phyloP scores from a whole-genome alignment of 495 filamentous ascomycete species.

The Paragyromitra xinjiangensis region DNA sequence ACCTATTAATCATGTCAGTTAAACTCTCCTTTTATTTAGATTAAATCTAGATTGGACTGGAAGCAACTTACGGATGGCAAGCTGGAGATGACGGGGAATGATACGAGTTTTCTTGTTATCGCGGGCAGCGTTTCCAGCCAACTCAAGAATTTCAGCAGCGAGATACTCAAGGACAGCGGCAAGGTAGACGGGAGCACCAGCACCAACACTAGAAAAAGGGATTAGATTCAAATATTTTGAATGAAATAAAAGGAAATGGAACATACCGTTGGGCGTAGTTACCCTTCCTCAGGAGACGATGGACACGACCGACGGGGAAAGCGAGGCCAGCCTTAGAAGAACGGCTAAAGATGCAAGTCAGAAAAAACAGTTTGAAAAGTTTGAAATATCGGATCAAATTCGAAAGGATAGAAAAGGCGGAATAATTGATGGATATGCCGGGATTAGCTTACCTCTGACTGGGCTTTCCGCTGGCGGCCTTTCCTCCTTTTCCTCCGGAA shows the following conservation, averaged over 20 bases:
- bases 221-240: constrained; percentile 28
- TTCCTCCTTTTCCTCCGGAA: constrained; percentile 59
- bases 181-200: constrained; percentile 94
- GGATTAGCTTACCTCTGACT: constrained; percentile 55
- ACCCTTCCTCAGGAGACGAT: constrained; percentile 98
- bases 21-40: not conserved
- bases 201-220: constrained; percentile 57
- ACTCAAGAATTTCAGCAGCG: constrained; percentile 96
- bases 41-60: not conserved
- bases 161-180: constrained; percentile 98
- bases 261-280: constrained; percentile 99
- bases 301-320: constrained; percentile 99
- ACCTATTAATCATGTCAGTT: constrained; percentile 43
- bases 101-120: constrained; percentile 99
- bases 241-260: constrained; percentile 32
- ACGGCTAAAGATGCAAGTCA: constrained; percentile 70
- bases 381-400: constrained; percentile 54
- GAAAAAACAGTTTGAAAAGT: constrained; percentile 49
- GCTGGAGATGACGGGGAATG: constrained; percentile 98
- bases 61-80: constrained; percentile 78
- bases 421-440: constrained; percentile 54
- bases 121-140: constrained; percentile 97
- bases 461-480: constrained; percentile 58
- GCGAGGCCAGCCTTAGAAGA: constrained; percentile 99
- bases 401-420: constrained; percentile 11